Evolutionary conservation across 2,329 filamentous ascomycete genomes (phyloP), one percentile per base, ranked within the genome.

Genomic region (Arthroderma uncinatum): DNA sequence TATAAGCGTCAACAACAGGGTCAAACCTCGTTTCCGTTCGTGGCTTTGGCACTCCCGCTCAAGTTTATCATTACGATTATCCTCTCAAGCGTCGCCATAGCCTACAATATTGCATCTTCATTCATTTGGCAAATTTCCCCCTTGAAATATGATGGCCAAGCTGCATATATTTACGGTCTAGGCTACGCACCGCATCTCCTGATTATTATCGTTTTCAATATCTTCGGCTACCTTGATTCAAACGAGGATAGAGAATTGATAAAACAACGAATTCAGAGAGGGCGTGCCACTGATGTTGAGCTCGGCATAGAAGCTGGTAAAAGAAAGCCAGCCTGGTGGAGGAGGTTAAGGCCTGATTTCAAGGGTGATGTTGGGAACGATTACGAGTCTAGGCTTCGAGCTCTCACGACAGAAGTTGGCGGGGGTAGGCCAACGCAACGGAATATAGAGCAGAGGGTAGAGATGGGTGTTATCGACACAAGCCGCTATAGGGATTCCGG

Each of bases 241-340:
- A 90, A 90, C 62, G 86, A 90, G 69, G 86, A 90, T 65, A 77
- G 76, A 57, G 76, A 83, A 55, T 76, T 89, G n/a, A 79, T 86
- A 34, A 74, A 78, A 30, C 83, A 86, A 68, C 78, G 86, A 53
- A 77, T 79, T 2, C 69, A 75, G 34, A 79, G 84, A 7, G 82
- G 81, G 5, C 72, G 74, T 2, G 70, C 74, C 23, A 69, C 79
- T 16, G 82, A 88, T 65, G 75, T 74, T 4, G 82, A 85, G 55
- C 76, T 88, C 8, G 83, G 83, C 23, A 62, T 64, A 16, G 60
- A 54, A 70, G 84, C 55, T 73, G 78, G 8, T 73, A 76, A 55
- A 84, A 82, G 66, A 47, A 64, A 64, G 53, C 85, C 85, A 0
- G 76, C 77, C 4, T 88, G 85, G 85, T 88, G 85, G 85, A 74